Evolutionary conservation across 1,284 basidiomycete species (phyloP).

Genomic region (Schizophyllum amplum): DNA sequence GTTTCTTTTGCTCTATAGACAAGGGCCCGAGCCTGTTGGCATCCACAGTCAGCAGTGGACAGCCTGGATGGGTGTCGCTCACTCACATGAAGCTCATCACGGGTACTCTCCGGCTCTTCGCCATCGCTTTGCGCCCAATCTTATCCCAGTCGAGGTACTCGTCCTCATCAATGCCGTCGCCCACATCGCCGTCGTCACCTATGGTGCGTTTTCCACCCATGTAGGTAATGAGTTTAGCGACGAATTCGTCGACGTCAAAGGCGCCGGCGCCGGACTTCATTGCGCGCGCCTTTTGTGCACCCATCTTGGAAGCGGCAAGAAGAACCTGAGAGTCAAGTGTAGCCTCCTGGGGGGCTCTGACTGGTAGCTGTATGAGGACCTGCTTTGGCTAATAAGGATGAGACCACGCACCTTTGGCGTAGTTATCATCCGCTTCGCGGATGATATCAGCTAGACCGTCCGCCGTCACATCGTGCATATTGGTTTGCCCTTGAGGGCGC

Average conservation of each 20-base stretch:
- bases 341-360: slow-evolving; percentile 73
- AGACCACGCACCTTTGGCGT: slow-evolving; percentile 43
- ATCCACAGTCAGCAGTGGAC: slow-evolving; percentile 1
- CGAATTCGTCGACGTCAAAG: slow-evolving; percentile 81
- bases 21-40: slow-evolving; percentile 65
- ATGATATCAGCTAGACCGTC: slow-evolving; percentile 49
- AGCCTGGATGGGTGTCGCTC: not conserved
- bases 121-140: slow-evolving; percentile 65
- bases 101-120: slow-evolving; percentile 67
- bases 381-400: slow-evolving; percentile 2
- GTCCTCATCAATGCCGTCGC: slow-evolving; percentile 28
- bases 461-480: slow-evolving; percentile 48
- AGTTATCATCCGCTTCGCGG: slow-evolving; percentile 48
- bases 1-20: slow-evolving; percentile 69
- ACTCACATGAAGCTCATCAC: slow-evolving; percentile 74
- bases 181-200: slow-evolving; percentile 39
- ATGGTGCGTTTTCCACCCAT: slow-evolving; percentile 59
- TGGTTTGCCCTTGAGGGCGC: slow-evolving; percentile 28
- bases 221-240: slow-evolving; percentile 59
- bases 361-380: slow-evolving; percentile 27
- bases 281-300: slow-evolving; percentile 75
- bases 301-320: slow-evolving; percentile 57
- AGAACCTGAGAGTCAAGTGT: slow-evolving; percentile 73
- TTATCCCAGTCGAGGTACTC: slow-evolving; percentile 60
- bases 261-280: slow-evolving; percentile 76